A percentile compares a stretch with the other conserved stretches of the same genome.
These are phyloP conservation scores for Fusarium scirpi DNA, from an alignment of 2,329 filamentous ascomycete genomes.

Conservation along the genomic window DNA sequence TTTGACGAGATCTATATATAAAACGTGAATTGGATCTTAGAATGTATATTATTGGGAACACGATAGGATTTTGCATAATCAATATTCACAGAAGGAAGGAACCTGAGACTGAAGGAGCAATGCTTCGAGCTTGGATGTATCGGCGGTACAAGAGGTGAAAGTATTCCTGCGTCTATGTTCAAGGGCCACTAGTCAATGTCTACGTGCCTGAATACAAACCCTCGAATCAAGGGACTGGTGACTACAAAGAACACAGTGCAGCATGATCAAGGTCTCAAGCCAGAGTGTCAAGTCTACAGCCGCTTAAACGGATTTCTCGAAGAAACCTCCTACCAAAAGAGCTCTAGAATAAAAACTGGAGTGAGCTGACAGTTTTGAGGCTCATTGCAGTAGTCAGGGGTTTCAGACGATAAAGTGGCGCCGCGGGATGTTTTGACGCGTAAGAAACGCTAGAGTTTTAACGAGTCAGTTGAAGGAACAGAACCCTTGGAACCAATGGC, in stretches of 20 bases:
- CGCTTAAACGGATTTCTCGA: not conserved
- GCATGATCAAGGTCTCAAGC: not conserved
- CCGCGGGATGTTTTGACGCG: slow-evolving; percentile 27
- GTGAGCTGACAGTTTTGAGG: slow-evolving; percentile 34
- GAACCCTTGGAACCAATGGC: slow-evolving; percentile 19
- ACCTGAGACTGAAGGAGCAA: slow-evolving; percentile 12
- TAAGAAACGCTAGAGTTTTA: slow-evolving; percentile 20
- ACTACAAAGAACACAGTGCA: not conserved
- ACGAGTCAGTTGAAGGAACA: slow-evolving; percentile 22
- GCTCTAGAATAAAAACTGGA: slow-evolving; percentile 24
- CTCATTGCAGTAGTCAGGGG: slow-evolving; percentile 32
- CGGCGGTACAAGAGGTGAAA: not conserved
- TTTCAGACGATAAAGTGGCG: slow-evolving; percentile 13
- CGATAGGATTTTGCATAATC: slow-evolving; percentile 1
- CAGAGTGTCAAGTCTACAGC: slow-evolving; percentile 1
- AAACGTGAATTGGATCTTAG: not conserved
- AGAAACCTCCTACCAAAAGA: not conserved
- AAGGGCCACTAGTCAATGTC: not conserved
- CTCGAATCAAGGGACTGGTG: not conserved
- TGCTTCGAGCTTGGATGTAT: not conserved
- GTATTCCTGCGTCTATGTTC: not conserved
- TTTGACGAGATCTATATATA: slow-evolving; percentile 3
- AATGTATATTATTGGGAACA: not conserved
- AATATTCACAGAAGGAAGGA: not conserved
- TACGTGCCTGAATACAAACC: not conserved